Percentiles rank a stretch among this genome's conserved stretches.
These are phyloP conservation scores for Cicer arietinum DNA, from an alignment of 306 rosid genomes.

Conservation along the genomic window DNA sequence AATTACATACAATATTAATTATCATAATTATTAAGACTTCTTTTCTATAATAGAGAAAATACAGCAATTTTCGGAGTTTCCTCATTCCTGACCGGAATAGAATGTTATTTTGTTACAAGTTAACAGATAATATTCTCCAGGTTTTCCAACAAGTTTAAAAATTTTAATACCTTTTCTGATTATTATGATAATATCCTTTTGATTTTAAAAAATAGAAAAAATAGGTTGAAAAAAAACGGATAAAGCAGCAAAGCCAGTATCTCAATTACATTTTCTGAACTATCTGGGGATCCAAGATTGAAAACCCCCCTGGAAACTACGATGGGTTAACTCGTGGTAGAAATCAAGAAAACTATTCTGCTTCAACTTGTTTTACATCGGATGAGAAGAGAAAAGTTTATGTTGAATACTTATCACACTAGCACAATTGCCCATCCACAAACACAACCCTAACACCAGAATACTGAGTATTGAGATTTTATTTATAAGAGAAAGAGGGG, in stretches of 20 bases:
- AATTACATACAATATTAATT: background rate
- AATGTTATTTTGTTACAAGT: background rate
- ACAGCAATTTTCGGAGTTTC: background rate
- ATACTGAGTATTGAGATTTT: background rate
- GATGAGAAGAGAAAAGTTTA: background rate
- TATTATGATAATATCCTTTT: background rate
- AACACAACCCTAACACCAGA: background rate
- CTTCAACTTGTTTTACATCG: no score
- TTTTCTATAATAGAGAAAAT: slow-evolving; percentile 13
- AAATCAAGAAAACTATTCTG: background rate
- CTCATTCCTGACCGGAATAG: background rate
- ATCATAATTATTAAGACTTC: background rate
- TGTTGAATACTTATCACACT: background rate
- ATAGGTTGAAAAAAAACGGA: background rate
- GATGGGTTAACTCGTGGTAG: background rate
- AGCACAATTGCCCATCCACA: background rate
- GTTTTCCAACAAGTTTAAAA: background rate
- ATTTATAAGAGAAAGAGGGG: background rate
- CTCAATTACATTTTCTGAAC: background rate
- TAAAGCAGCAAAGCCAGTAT: background rate
- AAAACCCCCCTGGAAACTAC: background rate
- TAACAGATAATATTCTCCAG: background rate
- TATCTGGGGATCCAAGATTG: background rate
- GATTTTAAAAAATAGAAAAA: background rate
- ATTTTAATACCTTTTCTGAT: background rate